phyloP scores from a whole-genome alignment of 257 asterid species.

The Solanum microdontum region DNA sequence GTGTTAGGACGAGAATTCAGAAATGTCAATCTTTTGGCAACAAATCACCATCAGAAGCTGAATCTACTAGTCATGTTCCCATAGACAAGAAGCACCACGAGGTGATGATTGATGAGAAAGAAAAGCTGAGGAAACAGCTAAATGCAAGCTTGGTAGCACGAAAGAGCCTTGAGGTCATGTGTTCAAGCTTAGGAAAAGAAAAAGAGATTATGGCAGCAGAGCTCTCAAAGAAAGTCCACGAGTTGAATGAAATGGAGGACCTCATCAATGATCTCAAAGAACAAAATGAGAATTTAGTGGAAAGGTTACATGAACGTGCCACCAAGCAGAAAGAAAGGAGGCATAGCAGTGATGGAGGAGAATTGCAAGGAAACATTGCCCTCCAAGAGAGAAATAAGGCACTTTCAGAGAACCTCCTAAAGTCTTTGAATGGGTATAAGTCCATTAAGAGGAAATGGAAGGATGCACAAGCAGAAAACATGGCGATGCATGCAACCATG shows the following conservation, averaged over 20 bases:
- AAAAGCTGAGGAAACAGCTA: conserved; percentile 41
- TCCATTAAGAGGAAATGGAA: conserved; percentile 52
- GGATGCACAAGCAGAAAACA: conserved; percentile 38
- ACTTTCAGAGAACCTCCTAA: conserved; percentile 40
- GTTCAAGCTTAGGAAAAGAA: conserved; percentile 67
- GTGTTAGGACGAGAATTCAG: conserved; percentile 45
- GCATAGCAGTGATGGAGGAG: background rate
- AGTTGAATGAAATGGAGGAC: conserved; percentile 51
- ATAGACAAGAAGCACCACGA: background rate
- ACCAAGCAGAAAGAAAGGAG: conserved; percentile 16
- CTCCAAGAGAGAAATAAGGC: conserved; percentile 43
- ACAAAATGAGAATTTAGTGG: conserved; percentile 36
- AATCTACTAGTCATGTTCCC: conserved; percentile 4
- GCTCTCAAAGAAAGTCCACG: conserved; percentile 42
- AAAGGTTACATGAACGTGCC: conserved; percentile 32
- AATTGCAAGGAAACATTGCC: conserved; percentile 12
- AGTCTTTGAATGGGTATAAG: conserved; percentile 43
- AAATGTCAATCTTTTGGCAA: conserved; percentile 61
- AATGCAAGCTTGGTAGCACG: conserved; percentile 44
- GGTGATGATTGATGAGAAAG: conserved; percentile 24
- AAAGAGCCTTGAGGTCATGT: conserved; percentile 59
- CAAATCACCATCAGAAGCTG: conserved; percentile 10
- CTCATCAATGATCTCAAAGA: conserved; percentile 36
- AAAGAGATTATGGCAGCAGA: conserved; percentile 65
- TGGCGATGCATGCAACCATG: conserved; percentile 19